phyloP scores from a whole-genome alignment of 805 yeast species.

The Candida parachauliodes region DNA sequence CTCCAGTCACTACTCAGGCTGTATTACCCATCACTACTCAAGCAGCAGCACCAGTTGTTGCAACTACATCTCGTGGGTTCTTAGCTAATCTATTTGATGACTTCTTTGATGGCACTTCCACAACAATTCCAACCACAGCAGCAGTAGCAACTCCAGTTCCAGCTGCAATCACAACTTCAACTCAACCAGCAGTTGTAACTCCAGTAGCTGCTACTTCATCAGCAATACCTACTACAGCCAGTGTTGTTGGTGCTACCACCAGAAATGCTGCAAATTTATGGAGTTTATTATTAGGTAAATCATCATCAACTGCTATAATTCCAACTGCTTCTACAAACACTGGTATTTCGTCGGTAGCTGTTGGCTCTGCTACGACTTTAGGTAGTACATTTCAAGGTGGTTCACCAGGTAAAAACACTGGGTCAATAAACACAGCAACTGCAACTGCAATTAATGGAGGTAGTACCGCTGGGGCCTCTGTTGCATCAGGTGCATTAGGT shows the following conservation, averaged over 20 bases:
- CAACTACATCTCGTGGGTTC: constrained; percentile 9
- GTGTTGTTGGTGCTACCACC: constrained; percentile 3
- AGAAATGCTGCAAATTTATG: constrained; percentile 6
- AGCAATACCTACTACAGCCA: constrained; percentile 6
- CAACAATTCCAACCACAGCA: constrained; percentile 7
- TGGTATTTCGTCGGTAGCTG: not conserved
- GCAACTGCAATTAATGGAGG: constrained; percentile 25
- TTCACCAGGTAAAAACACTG: constrained; percentile 10
- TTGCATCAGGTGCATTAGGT: constrained; percentile 58
- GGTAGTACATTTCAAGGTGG: constrained; percentile 11
- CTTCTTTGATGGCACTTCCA: constrained; percentile 1
- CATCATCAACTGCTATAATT: not conserved
- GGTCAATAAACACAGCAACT: constrained; percentile 15
- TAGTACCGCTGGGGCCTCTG: constrained; percentile 20
- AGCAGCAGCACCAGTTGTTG: constrained; percentile 17
- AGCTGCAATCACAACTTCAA: constrained; percentile 2
- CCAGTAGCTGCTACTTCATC: constrained; percentile 7
- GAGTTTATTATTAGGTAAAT: constrained; percentile 7
- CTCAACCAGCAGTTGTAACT: constrained; percentile 9
- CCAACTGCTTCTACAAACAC: not conserved
- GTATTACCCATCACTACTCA: constrained; percentile 7
- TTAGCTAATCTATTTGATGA: constrained; percentile 1
- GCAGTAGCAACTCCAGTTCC: constrained; percentile 3
- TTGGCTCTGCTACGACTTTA: constrained; percentile 1
- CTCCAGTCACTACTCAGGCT: not conserved